These are phyloP conservation scores for Hondaea fermentalgiana DNA, from an alignment of 108 stramenopile genomes.

Conservation along the genomic window DNA sequence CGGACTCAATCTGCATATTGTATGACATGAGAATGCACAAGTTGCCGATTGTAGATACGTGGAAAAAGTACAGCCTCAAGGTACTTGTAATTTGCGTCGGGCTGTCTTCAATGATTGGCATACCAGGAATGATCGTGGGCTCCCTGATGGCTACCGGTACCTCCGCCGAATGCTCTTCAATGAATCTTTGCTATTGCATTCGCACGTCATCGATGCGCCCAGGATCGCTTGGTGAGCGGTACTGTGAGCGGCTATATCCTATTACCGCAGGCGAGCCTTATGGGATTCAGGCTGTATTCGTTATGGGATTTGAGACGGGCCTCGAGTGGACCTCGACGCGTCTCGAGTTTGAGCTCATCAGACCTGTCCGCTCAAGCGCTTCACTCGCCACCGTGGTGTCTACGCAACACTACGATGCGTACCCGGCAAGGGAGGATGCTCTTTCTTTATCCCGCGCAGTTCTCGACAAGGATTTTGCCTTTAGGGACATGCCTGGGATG, in stretches of 20 bases:
- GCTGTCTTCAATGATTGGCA: neutral
- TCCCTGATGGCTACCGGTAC: neutral
- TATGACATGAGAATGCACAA: neutral
- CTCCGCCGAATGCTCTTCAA: neutral
- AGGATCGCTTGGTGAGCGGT: neutral
- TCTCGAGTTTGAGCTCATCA: neutral
- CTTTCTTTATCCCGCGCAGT: too few species aligned
- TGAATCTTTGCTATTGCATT: neutral
- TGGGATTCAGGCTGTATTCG: neutral
- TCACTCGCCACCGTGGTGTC: neutral
- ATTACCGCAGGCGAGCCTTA: neutral
- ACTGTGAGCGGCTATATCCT: neutral
- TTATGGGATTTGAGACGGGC: neutral
- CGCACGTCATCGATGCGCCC: neutral
- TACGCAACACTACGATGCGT: too few species aligned
- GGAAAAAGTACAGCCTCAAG: neutral
- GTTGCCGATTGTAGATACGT: neutral
- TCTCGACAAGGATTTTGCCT: neutral
- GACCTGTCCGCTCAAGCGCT: neutral
- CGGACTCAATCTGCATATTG: neutral
- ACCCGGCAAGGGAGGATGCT: too few species aligned
- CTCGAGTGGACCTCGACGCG: neutral
- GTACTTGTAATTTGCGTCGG: neutral
- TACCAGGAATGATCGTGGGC: neutral
- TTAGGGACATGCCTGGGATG: neutral